phyloP scores from a whole-genome alignment of 345 rosid species.

The Carallia pectinifolia region DNA sequence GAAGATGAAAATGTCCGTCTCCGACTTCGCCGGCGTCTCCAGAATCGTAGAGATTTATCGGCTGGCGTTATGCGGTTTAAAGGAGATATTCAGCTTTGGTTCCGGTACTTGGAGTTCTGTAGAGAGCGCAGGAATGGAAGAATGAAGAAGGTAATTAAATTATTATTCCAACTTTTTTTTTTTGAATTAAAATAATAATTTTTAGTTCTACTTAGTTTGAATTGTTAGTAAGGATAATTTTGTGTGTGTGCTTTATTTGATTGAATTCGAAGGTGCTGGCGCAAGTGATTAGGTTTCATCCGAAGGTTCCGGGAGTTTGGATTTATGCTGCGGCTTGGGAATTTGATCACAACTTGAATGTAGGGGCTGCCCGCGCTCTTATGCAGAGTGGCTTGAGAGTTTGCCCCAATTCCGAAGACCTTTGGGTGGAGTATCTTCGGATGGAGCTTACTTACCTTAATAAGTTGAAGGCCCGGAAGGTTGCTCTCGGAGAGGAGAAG shows the following conservation, averaged over 20 bases:
- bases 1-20: constrained; percentile 51
- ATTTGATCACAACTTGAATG: constrained; percentile 78
- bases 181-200: too few species aligned
- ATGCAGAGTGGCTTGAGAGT: constrained; percentile 88
- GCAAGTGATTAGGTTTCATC: constrained; percentile 80
- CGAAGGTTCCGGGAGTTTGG: constrained; percentile 83
- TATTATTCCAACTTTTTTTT: too few species aligned
- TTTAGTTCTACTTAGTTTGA: background rate
- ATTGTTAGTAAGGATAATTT: background rate
- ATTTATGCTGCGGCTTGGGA: constrained; percentile 99
- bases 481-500: constrained; percentile 74
- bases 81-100: constrained; percentile 88
- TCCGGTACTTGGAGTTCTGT: constrained; percentile 81
- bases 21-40: constrained; percentile 65
- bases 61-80: constrained; percentile 67
- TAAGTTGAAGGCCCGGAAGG: constrained; percentile 75
- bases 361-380: constrained; percentile 76
- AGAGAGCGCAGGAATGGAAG: constrained; percentile 67
- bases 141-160: constrained; percentile 66
- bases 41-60: constrained; percentile 70
- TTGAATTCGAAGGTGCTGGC: constrained; percentile 56
- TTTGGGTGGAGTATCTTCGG: constrained; percentile 89
- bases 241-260: background rate
- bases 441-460: constrained; percentile 91
- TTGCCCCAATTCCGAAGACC: constrained; percentile 74